Evolutionary conservation across 345 rosid genomes (phyloP).

Genomic region (Brassica juncea): DNA sequence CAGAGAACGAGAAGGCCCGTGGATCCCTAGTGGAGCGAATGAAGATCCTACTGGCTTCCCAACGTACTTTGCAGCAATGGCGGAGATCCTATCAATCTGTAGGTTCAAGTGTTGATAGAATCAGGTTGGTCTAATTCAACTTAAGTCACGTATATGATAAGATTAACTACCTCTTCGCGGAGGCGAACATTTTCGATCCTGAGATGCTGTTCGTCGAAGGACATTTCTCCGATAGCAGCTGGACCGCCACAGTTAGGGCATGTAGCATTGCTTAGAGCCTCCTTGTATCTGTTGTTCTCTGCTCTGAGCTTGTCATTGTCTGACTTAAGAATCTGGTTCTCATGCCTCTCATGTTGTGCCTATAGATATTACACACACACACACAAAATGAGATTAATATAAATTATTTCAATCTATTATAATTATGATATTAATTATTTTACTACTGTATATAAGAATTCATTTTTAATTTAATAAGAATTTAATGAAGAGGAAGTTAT

Average conservation of each 20-base stretch:
- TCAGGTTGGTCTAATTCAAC: not conserved
- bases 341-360: conserved; percentile 92
- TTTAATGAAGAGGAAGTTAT: not conserved
- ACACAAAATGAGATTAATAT: not conserved
- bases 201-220: conserved; percentile 96
- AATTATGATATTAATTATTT: not conserved
- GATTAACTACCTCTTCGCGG: conserved; percentile 69
- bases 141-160: no score
- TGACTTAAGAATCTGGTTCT: conserved; percentile 75
- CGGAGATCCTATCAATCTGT: conserved; percentile 94
- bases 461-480: no score
- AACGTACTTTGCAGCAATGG: conserved; percentile 79
- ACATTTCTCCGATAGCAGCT: conserved; percentile 91
- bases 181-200: conserved; percentile 91
- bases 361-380: conserved; percentile 22
- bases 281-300: conserved; percentile 83
- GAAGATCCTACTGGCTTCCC: conserved; percentile 73
- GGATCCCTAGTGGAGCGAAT: conserved; percentile 50
- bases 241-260: conserved; percentile 93
- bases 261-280: conserved; percentile 69
- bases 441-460: no score
- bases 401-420: not conserved
- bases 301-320: conserved; percentile 88
- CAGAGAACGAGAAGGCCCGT: conserved; percentile 58
- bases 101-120: not conserved